Conservation (phyloP, 495 filamentous ascomycete genomes). For the Durotheca rogersii region DNA sequence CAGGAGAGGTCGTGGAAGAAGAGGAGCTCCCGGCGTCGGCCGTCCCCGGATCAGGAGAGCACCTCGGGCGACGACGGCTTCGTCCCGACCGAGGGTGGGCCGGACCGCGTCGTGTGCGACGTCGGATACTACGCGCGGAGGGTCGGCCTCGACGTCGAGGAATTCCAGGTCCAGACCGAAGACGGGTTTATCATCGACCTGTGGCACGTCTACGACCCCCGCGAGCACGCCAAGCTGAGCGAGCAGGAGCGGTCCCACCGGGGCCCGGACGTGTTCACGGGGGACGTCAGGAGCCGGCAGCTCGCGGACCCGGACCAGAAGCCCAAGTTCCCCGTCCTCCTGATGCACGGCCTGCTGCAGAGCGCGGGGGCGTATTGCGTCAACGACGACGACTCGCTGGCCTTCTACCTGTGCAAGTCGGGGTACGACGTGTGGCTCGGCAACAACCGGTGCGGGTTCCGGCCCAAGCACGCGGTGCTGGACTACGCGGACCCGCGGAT, state of each 20-base stretch:
- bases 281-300: slow-evolving; percentile 12
- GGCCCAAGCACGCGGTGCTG: slow-evolving; percentile 71
- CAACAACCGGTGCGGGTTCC: slow-evolving; percentile 88
- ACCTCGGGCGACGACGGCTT: slow-evolving; percentile 54
- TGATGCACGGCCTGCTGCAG: slow-evolving; percentile 89
- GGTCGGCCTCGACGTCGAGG: slow-evolving; percentile 85
- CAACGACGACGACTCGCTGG: slow-evolving; percentile 86
- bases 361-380: slow-evolving; percentile 84
- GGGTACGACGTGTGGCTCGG: slow-evolving; percentile 98
- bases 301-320: slow-evolving; percentile 36
- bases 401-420: slow-evolving; percentile 87
- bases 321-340: slow-evolving; percentile 79
- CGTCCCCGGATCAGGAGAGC: slow-evolving; percentile 40
- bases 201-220: slow-evolving; percentile 88
- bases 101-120: slow-evolving; percentile 75
- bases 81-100: slow-evolving; percentile 72
- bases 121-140: slow-evolving; percentile 83
- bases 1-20: slow-evolving; percentile 63
- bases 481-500: slow-evolving; percentile 78
- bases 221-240: slow-evolving; percentile 57
- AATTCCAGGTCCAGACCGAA: slow-evolving; percentile 84
- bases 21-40: slow-evolving; percentile 35
- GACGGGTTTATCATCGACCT: slow-evolving; percentile 89
- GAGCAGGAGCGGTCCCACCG: slow-evolving; percentile 42
- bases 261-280: slow-evolving; percentile 45